Evolutionary conservation across 1,284 basidiomycete species (phyloP).

Genomic region (Chalciporus sp.): DNA sequence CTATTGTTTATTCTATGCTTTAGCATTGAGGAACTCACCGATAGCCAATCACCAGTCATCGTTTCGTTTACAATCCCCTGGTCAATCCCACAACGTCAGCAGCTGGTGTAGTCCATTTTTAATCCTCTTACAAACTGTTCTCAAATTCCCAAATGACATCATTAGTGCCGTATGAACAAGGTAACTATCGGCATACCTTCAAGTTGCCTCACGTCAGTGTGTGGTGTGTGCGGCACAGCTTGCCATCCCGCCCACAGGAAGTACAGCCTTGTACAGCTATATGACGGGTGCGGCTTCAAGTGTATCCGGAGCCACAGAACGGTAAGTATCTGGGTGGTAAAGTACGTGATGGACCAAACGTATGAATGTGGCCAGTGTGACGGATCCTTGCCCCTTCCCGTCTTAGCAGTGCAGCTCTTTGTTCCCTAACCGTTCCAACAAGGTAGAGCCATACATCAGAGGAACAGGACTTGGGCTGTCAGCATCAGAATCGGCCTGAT

Average conservation of each 20-base stretch:
- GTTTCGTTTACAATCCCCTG: neutral
- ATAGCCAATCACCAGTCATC: neutral
- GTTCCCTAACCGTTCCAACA: no score
- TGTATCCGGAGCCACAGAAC: no score
- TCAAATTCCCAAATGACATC: neutral
- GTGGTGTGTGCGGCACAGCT: constrained; percentile 15
- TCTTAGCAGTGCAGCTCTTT: no score
- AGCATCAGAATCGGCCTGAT: no score
- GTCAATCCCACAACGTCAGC: neutral
- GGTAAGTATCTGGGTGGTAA: no score
- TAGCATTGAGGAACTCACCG: no score
- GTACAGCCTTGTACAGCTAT: constrained; percentile 25
- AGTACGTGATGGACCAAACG: no score
- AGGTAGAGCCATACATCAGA: no score
- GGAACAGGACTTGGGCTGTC: no score
- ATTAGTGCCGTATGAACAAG: neutral
- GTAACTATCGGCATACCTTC: neutral
- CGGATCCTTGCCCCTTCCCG: no score
- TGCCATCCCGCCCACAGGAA: constrained; percentile 12
- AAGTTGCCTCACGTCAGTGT: neutral
- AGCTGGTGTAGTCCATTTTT: neutral
- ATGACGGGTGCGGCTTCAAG: neutral
- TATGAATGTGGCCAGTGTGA: no score
- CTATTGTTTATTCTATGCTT: no score
- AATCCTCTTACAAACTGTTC: neutral